Percentiles rank a stretch among this genome's conserved stretches.
These are phyloP conservation scores for Boletus edulis DNA, from an alignment of 768 basidiomycete species.

Conservation along the genomic window DNA sequence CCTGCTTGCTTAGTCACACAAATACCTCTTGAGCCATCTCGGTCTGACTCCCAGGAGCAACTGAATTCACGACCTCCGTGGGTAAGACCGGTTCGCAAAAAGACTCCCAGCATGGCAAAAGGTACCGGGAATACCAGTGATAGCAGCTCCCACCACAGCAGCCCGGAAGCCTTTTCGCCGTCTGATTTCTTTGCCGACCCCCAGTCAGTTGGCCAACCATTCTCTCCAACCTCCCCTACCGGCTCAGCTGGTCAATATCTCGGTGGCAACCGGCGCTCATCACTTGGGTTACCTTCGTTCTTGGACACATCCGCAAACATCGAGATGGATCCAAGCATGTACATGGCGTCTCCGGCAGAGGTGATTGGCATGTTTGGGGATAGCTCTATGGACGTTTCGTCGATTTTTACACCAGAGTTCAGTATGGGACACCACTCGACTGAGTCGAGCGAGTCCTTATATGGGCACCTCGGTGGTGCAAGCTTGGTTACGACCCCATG, in stretches of 20 bases:
- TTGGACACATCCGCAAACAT: conserved; percentile 32
- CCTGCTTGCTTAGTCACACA: conserved; percentile 57
- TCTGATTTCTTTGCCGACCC: conserved; percentile 62
- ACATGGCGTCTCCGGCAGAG: conserved; percentile 54
- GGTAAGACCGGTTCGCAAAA: conserved; percentile 86
- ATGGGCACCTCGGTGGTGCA: conserved; percentile 24
- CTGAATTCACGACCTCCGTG: conserved; percentile 68
- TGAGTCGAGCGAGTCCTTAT: conserved; percentile 28
- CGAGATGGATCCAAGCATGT: conserved; percentile 51
- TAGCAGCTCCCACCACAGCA: conserved; percentile 46
- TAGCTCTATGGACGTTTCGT: conserved; percentile 33
- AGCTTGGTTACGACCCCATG: conserved; percentile 29
- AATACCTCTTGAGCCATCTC: conserved; percentile 76
- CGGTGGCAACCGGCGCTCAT: conserved; percentile 19
- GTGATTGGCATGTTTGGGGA: conserved; percentile 63
- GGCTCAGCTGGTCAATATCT: conserved; percentile 24
- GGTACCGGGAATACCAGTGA: conserved; percentile 38
- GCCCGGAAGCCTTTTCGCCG: conserved; percentile 65
- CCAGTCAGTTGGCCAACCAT: conserved; percentile 21
- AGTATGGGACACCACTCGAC: conserved; percentile 23
- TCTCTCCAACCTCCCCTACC: conserved; percentile 19
- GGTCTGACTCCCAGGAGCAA: conserved; percentile 48
- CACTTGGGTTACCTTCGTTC: conserved; percentile 26
- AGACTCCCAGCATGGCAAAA: conserved; percentile 49
- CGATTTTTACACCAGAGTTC: conserved; percentile 34